Evolutionary conservation across 2,329 filamentous ascomycete species (phyloP).

Genomic region (Penicillium sp.): DNA sequence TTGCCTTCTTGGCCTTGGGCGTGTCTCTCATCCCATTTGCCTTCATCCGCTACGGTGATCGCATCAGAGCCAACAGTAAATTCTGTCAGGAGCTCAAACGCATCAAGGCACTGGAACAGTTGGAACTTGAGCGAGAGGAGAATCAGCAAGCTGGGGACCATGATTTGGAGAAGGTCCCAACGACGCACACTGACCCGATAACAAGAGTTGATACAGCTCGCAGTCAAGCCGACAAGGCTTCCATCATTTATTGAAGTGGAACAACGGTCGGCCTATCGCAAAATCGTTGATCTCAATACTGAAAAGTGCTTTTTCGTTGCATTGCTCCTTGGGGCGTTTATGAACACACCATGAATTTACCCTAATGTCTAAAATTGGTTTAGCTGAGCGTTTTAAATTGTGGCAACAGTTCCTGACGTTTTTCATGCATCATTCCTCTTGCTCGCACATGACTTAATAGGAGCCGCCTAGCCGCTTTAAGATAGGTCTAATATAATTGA

Average conservation of each 20-base stretch:
- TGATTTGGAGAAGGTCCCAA: constrained; percentile 13
- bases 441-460: too few species aligned
- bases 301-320: constrained; percentile 6
- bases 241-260: constrained; percentile 17
- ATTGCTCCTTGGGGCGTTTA: not conserved
- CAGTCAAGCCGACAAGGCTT: constrained; percentile 20
- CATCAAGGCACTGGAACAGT: constrained; percentile 33
- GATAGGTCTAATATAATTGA: too few species aligned
- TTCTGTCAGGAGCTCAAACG: constrained; percentile 44
- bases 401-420: too few species aligned
- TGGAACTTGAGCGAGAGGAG: constrained; percentile 23
- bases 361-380: not conserved
- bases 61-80: constrained; percentile 42
- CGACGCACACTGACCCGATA: constrained; percentile 9
- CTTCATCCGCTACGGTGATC: constrained; percentile 44
- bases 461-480: too few species aligned
- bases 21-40: constrained; percentile 45
- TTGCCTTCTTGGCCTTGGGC: constrained; percentile 41
- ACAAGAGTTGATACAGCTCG: constrained; percentile 22
- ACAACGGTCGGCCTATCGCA: not conserved
- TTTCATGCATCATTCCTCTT: too few species aligned
- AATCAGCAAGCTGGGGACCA: constrained; percentile 2
- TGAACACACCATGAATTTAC: not conserved
- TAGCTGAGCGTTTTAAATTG: not conserved
- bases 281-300: not conserved